Evolutionary conservation across 345 rosid species (phyloP).

Genomic region (Excoecaria cochinchinensis): DNA sequence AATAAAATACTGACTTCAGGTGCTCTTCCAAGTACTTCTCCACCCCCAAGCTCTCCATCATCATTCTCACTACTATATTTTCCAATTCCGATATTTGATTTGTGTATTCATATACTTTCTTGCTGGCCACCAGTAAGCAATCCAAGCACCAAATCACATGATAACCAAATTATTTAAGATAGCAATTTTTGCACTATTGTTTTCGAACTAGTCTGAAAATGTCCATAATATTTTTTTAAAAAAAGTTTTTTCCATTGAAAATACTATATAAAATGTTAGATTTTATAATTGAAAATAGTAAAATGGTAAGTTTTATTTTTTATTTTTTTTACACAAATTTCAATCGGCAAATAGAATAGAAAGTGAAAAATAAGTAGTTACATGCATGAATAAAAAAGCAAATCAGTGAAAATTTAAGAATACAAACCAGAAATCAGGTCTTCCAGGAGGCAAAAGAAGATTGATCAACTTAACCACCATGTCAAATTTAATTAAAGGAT

Average conservation of each 20-base stretch:
- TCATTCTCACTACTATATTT: conserved; percentile 40
- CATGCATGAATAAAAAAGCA: too few relatives aligned
- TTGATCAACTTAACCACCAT: not conserved
- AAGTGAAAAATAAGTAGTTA: too few relatives aligned
- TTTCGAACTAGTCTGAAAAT: too few relatives aligned
- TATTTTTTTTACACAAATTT: too few relatives aligned
- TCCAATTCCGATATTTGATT: conserved; percentile 44
- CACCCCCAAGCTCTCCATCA: conserved; percentile 51
- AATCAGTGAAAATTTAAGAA: not conserved
- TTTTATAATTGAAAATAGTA: too few relatives aligned
- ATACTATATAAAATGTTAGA: too few relatives aligned
- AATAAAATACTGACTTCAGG: conserved; percentile 34
- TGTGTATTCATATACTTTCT: conserved; percentile 26
- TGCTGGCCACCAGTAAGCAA: conserved; percentile 12
- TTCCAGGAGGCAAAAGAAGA: conserved; percentile 11
- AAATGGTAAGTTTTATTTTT: too few relatives aligned
- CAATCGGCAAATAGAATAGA: too few relatives aligned
- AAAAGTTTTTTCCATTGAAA: too few relatives aligned
- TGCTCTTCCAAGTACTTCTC: conserved; percentile 38
- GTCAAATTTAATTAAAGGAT: not conserved
- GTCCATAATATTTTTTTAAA: too few relatives aligned
- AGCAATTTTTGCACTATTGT: too few relatives aligned
- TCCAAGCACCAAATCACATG: not conserved
- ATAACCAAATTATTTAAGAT: too few relatives aligned
- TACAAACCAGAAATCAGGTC: conserved; percentile 7